Conservation (phyloP, 2,329 filamentous ascomycete species). For the Claviceps sp. region DNA sequence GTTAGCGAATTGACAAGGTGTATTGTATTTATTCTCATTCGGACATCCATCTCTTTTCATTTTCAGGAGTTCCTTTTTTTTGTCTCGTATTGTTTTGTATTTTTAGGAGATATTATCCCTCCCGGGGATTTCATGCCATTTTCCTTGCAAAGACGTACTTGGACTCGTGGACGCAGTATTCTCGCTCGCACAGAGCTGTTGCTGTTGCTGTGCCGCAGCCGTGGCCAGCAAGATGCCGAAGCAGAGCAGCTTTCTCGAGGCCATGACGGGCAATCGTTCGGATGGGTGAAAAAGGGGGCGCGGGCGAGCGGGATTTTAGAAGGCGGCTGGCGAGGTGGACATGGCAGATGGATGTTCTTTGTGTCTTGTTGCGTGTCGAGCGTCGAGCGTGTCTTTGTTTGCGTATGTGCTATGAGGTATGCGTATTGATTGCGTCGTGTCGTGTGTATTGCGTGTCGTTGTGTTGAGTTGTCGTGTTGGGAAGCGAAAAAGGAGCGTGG, state of each 20-base stretch:
- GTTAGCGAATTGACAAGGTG: neutral
- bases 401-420: too few species aligned
- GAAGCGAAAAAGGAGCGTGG: too few species aligned
- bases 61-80: neutral
- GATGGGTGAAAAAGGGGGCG: neutral
- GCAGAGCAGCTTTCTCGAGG: neutral
- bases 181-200: neutral
- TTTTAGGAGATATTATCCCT: neutral
- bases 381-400: too few species aligned
- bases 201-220: constrained; percentile 1
- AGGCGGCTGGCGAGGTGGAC: too few species aligned
- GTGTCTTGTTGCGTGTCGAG: too few species aligned
- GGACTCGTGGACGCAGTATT: neutral
- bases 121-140: too few species aligned
- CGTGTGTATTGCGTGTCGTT: too few species aligned
- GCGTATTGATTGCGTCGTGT: too few species aligned
- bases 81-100: neutral
- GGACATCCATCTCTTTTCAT: neutral
- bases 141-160: neutral
- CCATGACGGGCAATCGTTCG: neutral
- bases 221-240: neutral
- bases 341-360: too few species aligned
- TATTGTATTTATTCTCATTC: neutral
- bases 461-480: too few species aligned
- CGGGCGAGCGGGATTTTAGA: neutral